Base-by-base conservation (phyloP, 140 eudicot species). In the Ambrosia hybrid region DNA sequence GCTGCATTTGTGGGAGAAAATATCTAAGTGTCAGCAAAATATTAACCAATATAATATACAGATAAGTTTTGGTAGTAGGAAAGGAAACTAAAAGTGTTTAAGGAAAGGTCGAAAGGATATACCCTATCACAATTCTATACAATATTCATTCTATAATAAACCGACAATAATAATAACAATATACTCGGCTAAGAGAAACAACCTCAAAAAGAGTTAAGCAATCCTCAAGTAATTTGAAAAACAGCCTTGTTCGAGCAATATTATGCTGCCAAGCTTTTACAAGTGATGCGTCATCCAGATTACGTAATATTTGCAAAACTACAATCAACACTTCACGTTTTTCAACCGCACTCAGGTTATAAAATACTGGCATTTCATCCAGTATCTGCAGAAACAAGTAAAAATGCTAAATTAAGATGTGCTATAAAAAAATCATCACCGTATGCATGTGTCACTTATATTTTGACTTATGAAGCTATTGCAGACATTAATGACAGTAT, bases 301-400 rank as follows among this genome's bases (percentile, higher is more conserved):
- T 93, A 71, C 99, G 97, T 39, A 93, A 51, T 48, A 93, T 93
- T 93, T 93, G 96, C 83, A 93, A 81, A 80, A 93, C 75, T 52
- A 86, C 88, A 21, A 93, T 93, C 72, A 93, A 82, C 61, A 93
- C 97, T 76, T 93, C 99, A 70, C 97, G 96, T 71, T 93, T 93
- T 78, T 93, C 99, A 70, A 79, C 89, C 61, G 99, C 83, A 74
- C 79, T 86, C 77, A 93, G 87, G 82, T 93, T 93, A 87, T 93
- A 93, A 78, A 93, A 93, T 61, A 93, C 97, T 3, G 99, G 99
- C 99, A 93, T 93, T 76, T 93, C 99, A 78, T 93, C 99, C 41
- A 93, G 88, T 39, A 93, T 90, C 99, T 93, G 91, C 84, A 89
- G 3, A 58, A 74, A 17, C 61, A 34, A 33, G 39, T 56, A 68